These are phyloP conservation scores for Aureobasidium sp. DNA, from an alignment of 2,329 filamentous ascomycete species.

Conservation along the genomic window DNA sequence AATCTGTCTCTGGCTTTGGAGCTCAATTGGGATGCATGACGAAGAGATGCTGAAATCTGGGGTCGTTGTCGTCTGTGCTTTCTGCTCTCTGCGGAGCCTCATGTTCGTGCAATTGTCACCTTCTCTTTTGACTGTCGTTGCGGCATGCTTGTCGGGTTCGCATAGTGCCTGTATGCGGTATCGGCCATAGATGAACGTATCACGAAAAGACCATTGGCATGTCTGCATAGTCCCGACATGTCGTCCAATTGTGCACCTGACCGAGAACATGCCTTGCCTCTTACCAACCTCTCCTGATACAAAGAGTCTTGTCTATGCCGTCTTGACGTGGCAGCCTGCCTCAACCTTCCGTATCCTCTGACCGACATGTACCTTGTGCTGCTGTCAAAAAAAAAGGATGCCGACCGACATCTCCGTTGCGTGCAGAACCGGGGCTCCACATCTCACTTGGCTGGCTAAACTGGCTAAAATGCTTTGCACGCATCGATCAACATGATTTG, in stretches of 20 bases:
- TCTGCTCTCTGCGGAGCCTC: background rate
- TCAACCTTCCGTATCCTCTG: background rate
- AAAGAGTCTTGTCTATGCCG: background rate
- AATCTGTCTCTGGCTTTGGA: background rate
- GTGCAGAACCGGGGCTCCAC: background rate
- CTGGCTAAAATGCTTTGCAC: constrained; percentile 3
- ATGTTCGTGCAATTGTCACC: background rate
- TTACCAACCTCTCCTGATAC: background rate
- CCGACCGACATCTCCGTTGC: constrained; percentile 2
- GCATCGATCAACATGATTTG: constrained; percentile 4
- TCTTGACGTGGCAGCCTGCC: background rate
- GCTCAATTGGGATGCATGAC: constrained; percentile 2
- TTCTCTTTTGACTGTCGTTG: background rate
- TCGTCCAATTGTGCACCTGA: background rate
- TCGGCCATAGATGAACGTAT: background rate
- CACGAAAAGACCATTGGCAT: background rate
- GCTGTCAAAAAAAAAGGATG: constrained; percentile 1
- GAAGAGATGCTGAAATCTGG: constrained; percentile 7
- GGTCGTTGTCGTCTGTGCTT: constrained; percentile 3
- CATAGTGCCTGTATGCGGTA: background rate
- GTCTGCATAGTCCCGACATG: background rate
- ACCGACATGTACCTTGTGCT: background rate
- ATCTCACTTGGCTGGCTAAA: constrained; percentile 12
- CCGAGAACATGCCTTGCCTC: background rate
- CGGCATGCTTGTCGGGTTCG: background rate